A percentile compares a stretch with the other conserved stretches of the same genome.
These are phyloP conservation scores for Leccinum incarnatum DNA, from an alignment of 768 basidiomycete species.

Conservation along the genomic window DNA sequence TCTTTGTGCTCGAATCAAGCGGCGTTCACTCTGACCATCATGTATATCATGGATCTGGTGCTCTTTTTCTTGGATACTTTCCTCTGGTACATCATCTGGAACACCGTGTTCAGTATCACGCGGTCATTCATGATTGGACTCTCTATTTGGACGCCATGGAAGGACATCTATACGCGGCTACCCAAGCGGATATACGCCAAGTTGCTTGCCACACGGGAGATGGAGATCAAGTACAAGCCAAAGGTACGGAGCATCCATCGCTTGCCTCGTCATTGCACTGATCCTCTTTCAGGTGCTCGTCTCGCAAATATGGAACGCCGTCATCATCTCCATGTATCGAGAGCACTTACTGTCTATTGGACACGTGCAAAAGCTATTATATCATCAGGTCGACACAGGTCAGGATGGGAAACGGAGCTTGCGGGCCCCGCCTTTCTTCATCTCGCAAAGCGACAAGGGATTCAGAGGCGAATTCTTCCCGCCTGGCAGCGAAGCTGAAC, in stretches of 20 bases:
- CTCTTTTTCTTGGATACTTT: constrained; percentile 99
- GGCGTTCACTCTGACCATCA: constrained; percentile 92
- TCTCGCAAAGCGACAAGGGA: constrained; percentile 87
- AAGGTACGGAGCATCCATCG: constrained; percentile 66
- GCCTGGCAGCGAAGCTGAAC: constrained; percentile 89
- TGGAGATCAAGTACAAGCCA: constrained; percentile 99
- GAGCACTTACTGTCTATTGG: constrained; percentile 98
- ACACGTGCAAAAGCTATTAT: constrained; percentile 96
- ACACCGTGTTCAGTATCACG: constrained; percentile 87
- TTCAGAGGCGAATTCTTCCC: constrained; percentile 93
- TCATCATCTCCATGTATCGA: constrained; percentile 99
- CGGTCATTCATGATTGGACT: constrained; percentile 88
- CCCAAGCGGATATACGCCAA: constrained; percentile 98
- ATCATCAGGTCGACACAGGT: constrained; percentile 90
- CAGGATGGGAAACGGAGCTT: constrained; percentile 86
- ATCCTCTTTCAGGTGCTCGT: constrained; percentile 71
- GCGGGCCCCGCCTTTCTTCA: constrained; percentile 97
- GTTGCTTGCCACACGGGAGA: constrained; percentile 87
- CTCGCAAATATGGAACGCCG: constrained; percentile 99
- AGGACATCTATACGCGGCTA: constrained; percentile 91
- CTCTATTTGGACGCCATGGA: constrained; percentile 99
- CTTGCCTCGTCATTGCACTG: not conserved
- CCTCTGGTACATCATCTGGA: constrained; percentile 99
- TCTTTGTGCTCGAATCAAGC: constrained; percentile 89
- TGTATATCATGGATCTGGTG: constrained; percentile 97